Evolutionary conservation across 2,329 filamentous ascomycete species (phyloP), one percentile per base, ranked within the genome.

Genomic region (Lanzia echinophila): DNA sequence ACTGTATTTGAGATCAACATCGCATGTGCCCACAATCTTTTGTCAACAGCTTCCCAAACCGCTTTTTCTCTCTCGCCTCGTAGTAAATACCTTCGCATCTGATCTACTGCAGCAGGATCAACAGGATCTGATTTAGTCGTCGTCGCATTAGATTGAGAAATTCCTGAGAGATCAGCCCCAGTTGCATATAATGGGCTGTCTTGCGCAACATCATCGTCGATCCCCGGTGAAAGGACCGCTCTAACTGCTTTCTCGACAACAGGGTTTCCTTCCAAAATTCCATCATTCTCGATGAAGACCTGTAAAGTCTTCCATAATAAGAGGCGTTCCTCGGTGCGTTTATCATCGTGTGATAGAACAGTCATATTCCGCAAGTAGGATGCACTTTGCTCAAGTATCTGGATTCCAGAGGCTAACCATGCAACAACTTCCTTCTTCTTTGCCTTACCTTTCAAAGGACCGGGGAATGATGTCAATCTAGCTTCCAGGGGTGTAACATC

Each of bases 21-120:
- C 3, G 94, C 95, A 69, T 99, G 95, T 2, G 90, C 94, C 95
- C 95, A 99, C 2, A 99, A 75, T 47, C 91, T 83, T 69, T 91
- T 90, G 69, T 99, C 94, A 32, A 90, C 92, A 4, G 94, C 91
- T 59, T 87, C 79, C 92, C 92, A 97, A 0, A 95, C 88, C 5
- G 94, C 94, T 62, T 91, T 89, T 65, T 96, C 90, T 20, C 90
- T 82, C 45, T 97, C 86, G 10, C 95, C 94, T 52, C 81, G 75
- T 8, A 95, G 76, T 4, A 99, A 78, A 63, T 83, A 77, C 44
- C 78, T 83, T 28, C 88, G 86, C 45, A 97, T 77, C 55, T 84
- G 78, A 56, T 90, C 83, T 38, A 95, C 74, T 4, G 84, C 81
- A 1, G 79, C 75, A 6, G 83, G 74, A 69, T 95, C 87, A 2